Evolutionary conservation across 179 eudicot genomes (phyloP).

Genomic region (Gypsophila paniculata): DNA sequence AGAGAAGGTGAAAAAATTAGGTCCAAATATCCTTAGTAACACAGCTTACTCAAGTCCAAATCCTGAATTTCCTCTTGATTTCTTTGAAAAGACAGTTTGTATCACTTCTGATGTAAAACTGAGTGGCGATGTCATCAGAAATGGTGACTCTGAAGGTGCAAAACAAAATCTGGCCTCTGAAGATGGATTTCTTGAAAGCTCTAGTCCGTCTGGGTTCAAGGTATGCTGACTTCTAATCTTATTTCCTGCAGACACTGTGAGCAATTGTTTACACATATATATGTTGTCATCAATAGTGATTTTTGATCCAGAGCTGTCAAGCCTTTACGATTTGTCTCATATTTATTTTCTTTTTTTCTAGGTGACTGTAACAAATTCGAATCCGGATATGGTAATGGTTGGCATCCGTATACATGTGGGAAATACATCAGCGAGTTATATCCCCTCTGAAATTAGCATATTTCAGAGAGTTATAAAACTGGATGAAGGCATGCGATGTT

Average conservation of each 20-base stretch:
- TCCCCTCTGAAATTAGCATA: constrained; percentile 78
- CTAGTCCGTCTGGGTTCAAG: constrained; percentile 88
- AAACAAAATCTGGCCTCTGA: constrained; percentile 92
- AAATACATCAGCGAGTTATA: constrained; percentile 80
- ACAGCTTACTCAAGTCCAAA: constrained; percentile 79
- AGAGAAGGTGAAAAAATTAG: constrained; percentile 82
- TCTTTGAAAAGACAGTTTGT: constrained; percentile 92
- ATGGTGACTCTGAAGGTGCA: constrained; percentile 91
- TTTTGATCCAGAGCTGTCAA: neutral
- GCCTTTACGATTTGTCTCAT: constrained; percentile 1
- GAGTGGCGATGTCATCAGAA: constrained; percentile 87
- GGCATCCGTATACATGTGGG: constrained; percentile 95
- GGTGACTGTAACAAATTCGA: constrained; percentile 79
- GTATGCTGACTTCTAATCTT: constrained; percentile 30
- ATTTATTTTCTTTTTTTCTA: constrained; percentile 33
- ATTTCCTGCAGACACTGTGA: neutral
- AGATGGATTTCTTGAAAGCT: constrained; percentile 89
- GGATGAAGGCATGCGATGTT: constrained; percentile 96
- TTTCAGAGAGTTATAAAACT: constrained; percentile 89
- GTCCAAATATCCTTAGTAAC: constrained; percentile 74
- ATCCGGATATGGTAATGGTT: constrained; percentile 97
- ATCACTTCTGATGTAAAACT: constrained; percentile 87
- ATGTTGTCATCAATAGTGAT: too few relatives aligned
- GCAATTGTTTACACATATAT: too few relatives aligned
- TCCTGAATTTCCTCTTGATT: constrained; percentile 95